A percentile compares a stretch with the other conserved stretches of the same genome.
Conservation (phyloP, 2,329 filamentous ascomycete species). For the Nigrograna mackinnonii region DNA sequence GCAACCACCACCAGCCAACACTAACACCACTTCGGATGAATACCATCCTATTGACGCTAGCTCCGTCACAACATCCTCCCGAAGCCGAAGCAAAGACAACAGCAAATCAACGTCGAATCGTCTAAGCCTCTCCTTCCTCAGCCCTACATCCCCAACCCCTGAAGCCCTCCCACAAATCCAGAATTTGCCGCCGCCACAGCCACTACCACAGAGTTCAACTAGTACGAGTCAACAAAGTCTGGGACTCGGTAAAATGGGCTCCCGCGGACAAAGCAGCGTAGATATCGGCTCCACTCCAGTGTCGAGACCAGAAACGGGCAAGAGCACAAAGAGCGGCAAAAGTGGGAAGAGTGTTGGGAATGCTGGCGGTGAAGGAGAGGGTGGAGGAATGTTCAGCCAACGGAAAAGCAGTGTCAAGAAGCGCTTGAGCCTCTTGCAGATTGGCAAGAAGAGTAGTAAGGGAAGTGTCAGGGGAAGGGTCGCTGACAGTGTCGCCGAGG, state of each 20-base stretch:
- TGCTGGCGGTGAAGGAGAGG: background rate
- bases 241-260: background rate
- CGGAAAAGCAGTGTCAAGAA: background rate
- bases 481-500: constrained; percentile 36
- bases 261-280: constrained; percentile 12
- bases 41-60: constrained; percentile 13
- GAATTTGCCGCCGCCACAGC: constrained; percentile 1
- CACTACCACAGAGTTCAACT: background rate
- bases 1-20: constrained; percentile 9
- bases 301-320: constrained; percentile 29
- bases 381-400: background rate
- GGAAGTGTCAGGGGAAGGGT: constrained; percentile 43
- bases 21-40: constrained; percentile 23
- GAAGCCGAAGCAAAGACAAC: constrained; percentile 37
- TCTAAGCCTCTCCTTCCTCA: constrained; percentile 31
- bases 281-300: constrained; percentile 6
- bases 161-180: constrained; percentile 32
- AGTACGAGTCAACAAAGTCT: constrained; percentile 4
- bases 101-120: constrained; percentile 26
- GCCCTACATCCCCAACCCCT: constrained; percentile 27
- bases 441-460: constrained; percentile 62
- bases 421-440: constrained; percentile 1
- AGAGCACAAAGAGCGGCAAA: constrained; percentile 45
- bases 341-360: constrained; percentile 37
- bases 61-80: constrained; percentile 24